Evolutionary conservation across 306 rosid species (phyloP), one percentile per base, ranked within the genome.

Genomic region (Trifolium pratense): DNA sequence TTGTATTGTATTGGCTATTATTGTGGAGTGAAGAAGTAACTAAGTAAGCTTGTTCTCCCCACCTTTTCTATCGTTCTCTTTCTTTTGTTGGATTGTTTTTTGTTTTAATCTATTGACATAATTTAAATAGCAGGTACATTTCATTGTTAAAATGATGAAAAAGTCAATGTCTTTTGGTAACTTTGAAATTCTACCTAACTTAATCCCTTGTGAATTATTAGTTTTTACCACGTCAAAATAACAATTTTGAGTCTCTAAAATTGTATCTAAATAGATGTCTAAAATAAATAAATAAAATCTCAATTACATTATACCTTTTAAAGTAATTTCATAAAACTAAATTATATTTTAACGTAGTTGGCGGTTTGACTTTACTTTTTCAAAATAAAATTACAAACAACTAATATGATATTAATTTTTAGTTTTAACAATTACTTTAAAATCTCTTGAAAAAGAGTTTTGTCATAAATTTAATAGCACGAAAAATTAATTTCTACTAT

Each of bases 21-120:
- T 80, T 37, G 73, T 57, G 32, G 75, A 73, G 78, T 71, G 65
- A 71, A 66, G 25, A 45, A 64, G 49, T n/a, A n/a, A n/a, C n/a
- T n/a, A n/a, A n/a, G n/a, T 76, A 29, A 56, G 68, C 39, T 75
- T 46, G 39, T 79, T 36, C 66, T 18, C 57, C 29, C 11, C 6
- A 17, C 48, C 29, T n/a, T 6, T 64, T 64, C 16, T 64, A 34
- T 55, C 29, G 65, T 59, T 37, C 20, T 20, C 45, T 49, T 29
- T 48, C 65, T 48, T 49, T 6, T 31, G 40, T 45, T 66, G 79
- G 36, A 5, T 51, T 73, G 4, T 16, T 36, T 74, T 57, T 16
- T 3, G 26, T 18, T 61, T 79, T 39, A 21, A 59, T 57, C 18
- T 37, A 39, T 70, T 61, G 11, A 65, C 16, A 56, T 26, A 29